phyloP scores from a whole-genome alignment of 2,329 filamentous ascomycete genomes.

The Cercospora brassicicola region DNA sequence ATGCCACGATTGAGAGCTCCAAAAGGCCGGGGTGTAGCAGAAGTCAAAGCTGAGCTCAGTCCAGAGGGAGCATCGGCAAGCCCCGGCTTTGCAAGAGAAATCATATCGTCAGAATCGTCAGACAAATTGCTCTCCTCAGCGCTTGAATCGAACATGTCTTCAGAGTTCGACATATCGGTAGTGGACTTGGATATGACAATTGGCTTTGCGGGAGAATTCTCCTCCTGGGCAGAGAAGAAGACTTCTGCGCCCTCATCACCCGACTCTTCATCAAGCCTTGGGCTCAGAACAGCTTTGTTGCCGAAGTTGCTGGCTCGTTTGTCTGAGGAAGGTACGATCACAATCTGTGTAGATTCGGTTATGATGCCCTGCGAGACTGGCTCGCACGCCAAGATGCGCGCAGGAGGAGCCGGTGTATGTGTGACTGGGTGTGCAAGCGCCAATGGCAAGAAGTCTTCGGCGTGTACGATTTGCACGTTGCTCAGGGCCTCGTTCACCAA shows the following conservation, averaged over 20 bases:
- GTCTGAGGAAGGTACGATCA: constrained; percentile 67
- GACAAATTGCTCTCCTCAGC: constrained; percentile 75
- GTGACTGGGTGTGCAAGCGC: constrained; percentile 82
- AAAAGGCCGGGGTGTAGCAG: constrained; percentile 75
- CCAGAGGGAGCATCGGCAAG: constrained; percentile 76
- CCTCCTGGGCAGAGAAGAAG: constrained; percentile 90
- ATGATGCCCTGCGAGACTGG: constrained; percentile 87
- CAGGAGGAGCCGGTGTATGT: constrained; percentile 78
- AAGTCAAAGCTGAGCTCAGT: constrained; percentile 74
- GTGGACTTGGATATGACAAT: constrained; percentile 41
- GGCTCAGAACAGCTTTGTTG: constrained; percentile 34
- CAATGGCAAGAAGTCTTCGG: constrained; percentile 78
- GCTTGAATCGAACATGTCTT: constrained; percentile 61
- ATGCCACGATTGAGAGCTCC: constrained; percentile 68
- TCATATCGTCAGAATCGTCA: constrained; percentile 92
- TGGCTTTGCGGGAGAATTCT: constrained; percentile 50
- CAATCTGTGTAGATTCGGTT: constrained; percentile 74
- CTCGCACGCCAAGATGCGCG: constrained; percentile 88
- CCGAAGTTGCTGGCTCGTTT: constrained; percentile 46
- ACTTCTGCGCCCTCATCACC: constrained; percentile 69
- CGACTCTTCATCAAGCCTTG: constrained; percentile 38
- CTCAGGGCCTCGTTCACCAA: constrained; percentile 70
- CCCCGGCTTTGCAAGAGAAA: constrained; percentile 78
- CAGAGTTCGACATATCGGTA: constrained; percentile 45
- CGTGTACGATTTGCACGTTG: constrained; percentile 73